A percentile compares a stretch with the other conserved stretches of the same genome.
phyloP scores from a whole-genome alignment of 306 rosid genomes.

The Dalbergia cultrata region DNA sequence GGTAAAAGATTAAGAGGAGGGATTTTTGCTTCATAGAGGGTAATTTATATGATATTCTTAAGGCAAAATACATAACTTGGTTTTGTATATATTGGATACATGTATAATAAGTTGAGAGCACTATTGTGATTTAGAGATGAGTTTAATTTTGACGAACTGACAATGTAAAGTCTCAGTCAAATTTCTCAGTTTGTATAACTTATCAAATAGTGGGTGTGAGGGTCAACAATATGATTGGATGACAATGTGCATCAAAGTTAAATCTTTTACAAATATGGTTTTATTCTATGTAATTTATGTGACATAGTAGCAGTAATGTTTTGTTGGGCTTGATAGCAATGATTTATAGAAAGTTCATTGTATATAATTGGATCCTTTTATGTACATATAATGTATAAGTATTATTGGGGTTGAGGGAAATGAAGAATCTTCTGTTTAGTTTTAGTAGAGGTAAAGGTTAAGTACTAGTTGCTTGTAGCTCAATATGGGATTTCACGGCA shows the following conservation, averaged over 20 bases:
- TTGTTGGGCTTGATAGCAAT: constrained; percentile 16
- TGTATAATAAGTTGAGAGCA: constrained; percentile 8
- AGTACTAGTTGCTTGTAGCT: constrained; percentile 1
- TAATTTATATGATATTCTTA: neutral
- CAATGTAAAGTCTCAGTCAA: no score
- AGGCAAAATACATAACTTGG: neutral
- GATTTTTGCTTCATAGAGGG: neutral
- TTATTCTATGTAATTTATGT: constrained; percentile 2
- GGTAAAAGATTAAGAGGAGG: neutral
- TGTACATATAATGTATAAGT: constrained; percentile 10
- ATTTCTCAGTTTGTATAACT: no score
- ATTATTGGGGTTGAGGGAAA: neutral
- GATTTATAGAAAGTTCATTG: constrained; percentile 25
- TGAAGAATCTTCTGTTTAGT: neutral
- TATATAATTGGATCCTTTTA: constrained; percentile 33
- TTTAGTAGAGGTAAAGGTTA: constrained; percentile 14
- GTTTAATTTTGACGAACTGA: no score
- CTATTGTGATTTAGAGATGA: neutral
- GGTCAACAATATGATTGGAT: no score
- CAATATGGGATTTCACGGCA: neutral
- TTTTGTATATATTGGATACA: constrained; percentile 17
- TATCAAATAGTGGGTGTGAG: no score
- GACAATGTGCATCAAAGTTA: no score
- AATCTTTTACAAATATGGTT: constrained; percentile 4
- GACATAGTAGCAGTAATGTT: neutral